Evolutionary conservation across 2,329 filamentous ascomycete genomes (phyloP).

Genomic region (Fusarium subtropicale): DNA sequence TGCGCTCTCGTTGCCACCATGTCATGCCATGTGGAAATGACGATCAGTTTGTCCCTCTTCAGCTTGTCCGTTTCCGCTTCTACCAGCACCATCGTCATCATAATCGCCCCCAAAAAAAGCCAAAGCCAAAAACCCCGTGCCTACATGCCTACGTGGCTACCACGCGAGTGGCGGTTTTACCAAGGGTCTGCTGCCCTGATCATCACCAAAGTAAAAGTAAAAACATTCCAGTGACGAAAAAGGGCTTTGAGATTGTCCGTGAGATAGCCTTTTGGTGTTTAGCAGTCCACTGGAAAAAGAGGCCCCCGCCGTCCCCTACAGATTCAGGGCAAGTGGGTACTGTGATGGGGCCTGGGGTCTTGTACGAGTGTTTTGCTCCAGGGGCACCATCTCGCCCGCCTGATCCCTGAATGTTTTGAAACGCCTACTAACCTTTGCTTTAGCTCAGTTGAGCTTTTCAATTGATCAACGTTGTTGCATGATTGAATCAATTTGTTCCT

Average conservation of each 20-base stretch:
- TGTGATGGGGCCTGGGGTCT: not conserved
- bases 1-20: slow-evolving; percentile 1
- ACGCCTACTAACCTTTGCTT: not conserved
- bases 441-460: not conserved
- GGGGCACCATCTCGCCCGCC: slow-evolving; percentile 2
- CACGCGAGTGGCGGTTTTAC: slow-evolving; percentile 4
- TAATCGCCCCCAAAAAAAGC: not conserved
- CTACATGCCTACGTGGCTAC: slow-evolving; percentile 3
- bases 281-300: not conserved
- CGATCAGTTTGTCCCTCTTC: slow-evolving; percentile 4
- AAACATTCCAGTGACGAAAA: slow-evolving; percentile 8
- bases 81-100: not conserved
- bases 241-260: not conserved
- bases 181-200: not conserved
- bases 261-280: slow-evolving; percentile 14
- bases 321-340: slow-evolving; percentile 9
- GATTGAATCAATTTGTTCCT: slow-evolving; percentile 4
- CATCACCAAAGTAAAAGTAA: not conserved
- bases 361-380: slow-evolving; percentile 1
- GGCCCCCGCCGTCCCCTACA: not conserved
- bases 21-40: slow-evolving; percentile 31
- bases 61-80: not conserved
- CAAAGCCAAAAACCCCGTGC: not conserved
- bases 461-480: not conserved
- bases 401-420: slow-evolving; percentile 31